These are phyloP conservation scores for Anthracocystis panici-leucophaei DNA, from an alignment of 1,284 basidiomycete species.

Conservation along the genomic window DNA sequence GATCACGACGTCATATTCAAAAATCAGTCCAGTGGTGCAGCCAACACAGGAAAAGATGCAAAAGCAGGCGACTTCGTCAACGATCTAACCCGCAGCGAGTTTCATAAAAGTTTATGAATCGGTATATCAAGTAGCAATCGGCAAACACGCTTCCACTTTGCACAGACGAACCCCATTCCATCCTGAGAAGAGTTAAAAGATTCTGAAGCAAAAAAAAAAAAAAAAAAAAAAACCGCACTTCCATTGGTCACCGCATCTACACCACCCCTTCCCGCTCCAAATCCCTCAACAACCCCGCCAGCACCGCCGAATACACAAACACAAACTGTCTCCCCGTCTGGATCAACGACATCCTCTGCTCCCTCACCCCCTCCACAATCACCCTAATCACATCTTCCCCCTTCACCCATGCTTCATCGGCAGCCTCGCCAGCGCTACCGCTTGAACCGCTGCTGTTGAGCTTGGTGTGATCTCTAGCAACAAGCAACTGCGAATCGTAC, in stretches of 20 bases:
- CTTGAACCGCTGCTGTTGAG: background rate
- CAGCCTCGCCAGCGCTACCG: background rate
- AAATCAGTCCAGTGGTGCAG: conserved; percentile 56
- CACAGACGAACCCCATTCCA: no score
- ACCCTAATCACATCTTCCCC: conserved; percentile 48
- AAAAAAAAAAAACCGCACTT: no score
- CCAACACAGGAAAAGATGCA: background rate
- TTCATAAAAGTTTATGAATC: conserved; percentile 67
- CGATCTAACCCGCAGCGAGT: conserved; percentile 65
- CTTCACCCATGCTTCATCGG: conserved; percentile 22
- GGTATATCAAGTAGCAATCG: conserved; percentile 58
- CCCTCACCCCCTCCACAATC: conserved; percentile 52
- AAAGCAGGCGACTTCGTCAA: conserved; percentile 56
- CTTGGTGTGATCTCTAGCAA: background rate
- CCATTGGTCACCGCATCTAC: background rate
- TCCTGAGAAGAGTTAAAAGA: no score
- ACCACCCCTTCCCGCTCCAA: conserved; percentile 22
- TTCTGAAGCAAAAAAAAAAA: no score
- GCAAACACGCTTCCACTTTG: no score
- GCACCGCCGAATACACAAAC: conserved; percentile 63
- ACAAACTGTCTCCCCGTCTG: conserved; percentile 67
- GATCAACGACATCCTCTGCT: conserved; percentile 68
- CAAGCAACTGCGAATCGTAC: conserved; percentile 8
- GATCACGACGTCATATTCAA: conserved; percentile 69
- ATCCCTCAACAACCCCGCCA: conserved; percentile 58